phyloP scores from a whole-genome alignment of 345 rosid genomes.

The Pistacia vera region DNA sequence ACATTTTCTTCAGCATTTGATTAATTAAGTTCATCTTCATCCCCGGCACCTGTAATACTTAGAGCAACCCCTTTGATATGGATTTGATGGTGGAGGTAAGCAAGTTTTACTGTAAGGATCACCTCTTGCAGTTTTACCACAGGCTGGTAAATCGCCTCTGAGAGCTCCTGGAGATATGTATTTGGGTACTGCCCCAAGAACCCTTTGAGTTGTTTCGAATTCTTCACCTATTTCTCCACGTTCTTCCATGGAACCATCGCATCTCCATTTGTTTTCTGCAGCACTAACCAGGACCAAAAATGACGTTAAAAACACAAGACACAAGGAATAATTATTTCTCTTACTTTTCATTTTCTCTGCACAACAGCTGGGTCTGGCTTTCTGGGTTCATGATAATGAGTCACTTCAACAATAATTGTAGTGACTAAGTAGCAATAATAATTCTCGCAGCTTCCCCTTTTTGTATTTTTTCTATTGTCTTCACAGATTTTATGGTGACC shows the following conservation, averaged over 20 bases:
- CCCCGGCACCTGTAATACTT: constrained; percentile 16
- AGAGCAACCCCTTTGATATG: constrained; percentile 19
- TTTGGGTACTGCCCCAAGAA: not conserved
- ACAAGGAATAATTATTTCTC: not conserved
- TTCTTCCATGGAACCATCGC: constrained; percentile 18
- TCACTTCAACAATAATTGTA: not conserved
- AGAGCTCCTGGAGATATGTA: constrained; percentile 15
- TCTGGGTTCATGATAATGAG: not conserved
- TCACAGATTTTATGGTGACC: not conserved
- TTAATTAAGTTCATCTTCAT: not conserved
- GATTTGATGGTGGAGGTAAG: constrained; percentile 21
- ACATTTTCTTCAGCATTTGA: no score
- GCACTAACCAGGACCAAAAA: not conserved
- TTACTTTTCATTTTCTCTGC: not conserved
- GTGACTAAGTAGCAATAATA: not conserved
- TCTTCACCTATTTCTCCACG: constrained; percentile 16
- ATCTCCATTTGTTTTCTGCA: not conserved
- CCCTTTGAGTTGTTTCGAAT: constrained; percentile 9
- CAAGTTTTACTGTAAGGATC: constrained; percentile 17
- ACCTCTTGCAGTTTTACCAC: constrained; percentile 8
- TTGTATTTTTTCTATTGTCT: not conserved
- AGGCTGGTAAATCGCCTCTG: not conserved
- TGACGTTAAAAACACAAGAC: constrained; percentile 2
- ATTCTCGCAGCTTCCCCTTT: not conserved
- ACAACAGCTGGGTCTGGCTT: not conserved